A percentile compares a stretch with the other conserved stretches of the same genome.
These are phyloP conservation scores for Aspergillus spinulosporus DNA, from an alignment of 2,329 filamentous ascomycete genomes.

Conservation along the genomic window DNA sequence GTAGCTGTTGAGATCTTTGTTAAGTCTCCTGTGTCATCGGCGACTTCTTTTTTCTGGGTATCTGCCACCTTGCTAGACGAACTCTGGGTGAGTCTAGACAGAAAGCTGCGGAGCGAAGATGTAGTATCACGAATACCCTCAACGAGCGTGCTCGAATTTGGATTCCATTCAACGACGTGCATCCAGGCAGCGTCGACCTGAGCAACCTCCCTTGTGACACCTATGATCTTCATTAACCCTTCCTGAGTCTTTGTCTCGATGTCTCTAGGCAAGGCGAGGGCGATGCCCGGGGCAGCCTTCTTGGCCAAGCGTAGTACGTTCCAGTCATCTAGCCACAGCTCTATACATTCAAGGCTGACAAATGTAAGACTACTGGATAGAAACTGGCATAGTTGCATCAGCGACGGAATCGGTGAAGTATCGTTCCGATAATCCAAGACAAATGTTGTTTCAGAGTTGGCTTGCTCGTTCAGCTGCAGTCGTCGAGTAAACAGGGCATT, in stretches of 20 bases:
- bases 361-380: slow-evolving; percentile 94
- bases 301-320: slow-evolving; percentile 77
- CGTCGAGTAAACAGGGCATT: slow-evolving; percentile 93
- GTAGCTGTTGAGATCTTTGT: slow-evolving; percentile 69
- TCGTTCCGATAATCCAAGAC: slow-evolving; percentile 90
- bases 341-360: slow-evolving; percentile 81
- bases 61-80: slow-evolving; percentile 40
- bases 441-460: slow-evolving; percentile 78
- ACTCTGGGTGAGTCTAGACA: slow-evolving; percentile 69
- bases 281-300: slow-evolving; percentile 75
- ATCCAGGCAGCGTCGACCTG: slow-evolving; percentile 92
- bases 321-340: slow-evolving; percentile 88
- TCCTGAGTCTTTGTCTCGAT: slow-evolving; percentile 82
- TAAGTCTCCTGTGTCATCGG: slow-evolving; percentile 69
- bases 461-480: slow-evolving; percentile 67
- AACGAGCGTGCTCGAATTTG: slow-evolving; percentile 48
- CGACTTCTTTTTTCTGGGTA: slow-evolving; percentile 57
- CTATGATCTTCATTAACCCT: slow-evolving; percentile 79
- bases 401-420: slow-evolving; percentile 79
- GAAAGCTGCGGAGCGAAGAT: slow-evolving; percentile 74
- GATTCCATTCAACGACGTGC: slow-evolving; percentile 82
- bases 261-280: slow-evolving; percentile 72
- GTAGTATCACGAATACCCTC: slow-evolving; percentile 45
- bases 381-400: slow-evolving; percentile 87
- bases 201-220: slow-evolving; percentile 80